Percentiles rank a stretch among this genome's conserved stretches.
Conservation (phyloP, 2,329 filamentous ascomycete genomes). For the Sordariomycetes sp. region DNA sequence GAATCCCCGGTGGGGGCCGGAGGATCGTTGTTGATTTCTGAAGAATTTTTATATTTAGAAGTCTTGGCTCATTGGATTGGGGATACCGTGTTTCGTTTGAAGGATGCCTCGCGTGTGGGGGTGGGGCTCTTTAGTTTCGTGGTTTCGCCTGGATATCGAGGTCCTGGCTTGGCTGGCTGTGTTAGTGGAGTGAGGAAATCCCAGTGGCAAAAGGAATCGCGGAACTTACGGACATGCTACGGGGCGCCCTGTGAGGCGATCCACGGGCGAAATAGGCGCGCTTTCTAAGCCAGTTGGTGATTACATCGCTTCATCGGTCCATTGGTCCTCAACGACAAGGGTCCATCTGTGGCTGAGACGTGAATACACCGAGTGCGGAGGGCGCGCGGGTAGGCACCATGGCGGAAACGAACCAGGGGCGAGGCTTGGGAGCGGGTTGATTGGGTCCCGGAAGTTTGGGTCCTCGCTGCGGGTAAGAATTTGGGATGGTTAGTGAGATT, state of each 20-base stretch:
- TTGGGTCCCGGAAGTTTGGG: neutral
- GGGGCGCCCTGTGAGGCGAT: neutral
- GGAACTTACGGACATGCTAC: neutral
- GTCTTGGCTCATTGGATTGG: no score
- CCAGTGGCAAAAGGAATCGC: no score
- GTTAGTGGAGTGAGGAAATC: no score
- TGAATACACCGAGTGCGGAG: neutral
- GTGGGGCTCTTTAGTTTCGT: no score
- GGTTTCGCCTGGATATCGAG: no score
- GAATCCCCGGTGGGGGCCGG: neutral
- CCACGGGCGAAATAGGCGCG: neutral
- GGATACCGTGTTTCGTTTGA: no score
- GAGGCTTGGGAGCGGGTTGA: neutral
- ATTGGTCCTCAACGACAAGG: neutral
- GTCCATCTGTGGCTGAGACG: neutral
- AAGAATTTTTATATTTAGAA: no score
- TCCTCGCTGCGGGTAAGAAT: neutral
- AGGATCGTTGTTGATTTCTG: no score
- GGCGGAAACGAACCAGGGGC: neutral
- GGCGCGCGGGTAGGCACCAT: neutral
- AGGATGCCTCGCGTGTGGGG: no score
- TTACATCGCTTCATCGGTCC: neutral
- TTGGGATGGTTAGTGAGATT: neutral
- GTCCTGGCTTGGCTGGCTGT: no score
- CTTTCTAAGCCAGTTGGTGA: neutral